These are phyloP conservation scores for Suillus sp. DNA, from an alignment of 768 basidiomycete genomes.

Conservation along the genomic window DNA sequence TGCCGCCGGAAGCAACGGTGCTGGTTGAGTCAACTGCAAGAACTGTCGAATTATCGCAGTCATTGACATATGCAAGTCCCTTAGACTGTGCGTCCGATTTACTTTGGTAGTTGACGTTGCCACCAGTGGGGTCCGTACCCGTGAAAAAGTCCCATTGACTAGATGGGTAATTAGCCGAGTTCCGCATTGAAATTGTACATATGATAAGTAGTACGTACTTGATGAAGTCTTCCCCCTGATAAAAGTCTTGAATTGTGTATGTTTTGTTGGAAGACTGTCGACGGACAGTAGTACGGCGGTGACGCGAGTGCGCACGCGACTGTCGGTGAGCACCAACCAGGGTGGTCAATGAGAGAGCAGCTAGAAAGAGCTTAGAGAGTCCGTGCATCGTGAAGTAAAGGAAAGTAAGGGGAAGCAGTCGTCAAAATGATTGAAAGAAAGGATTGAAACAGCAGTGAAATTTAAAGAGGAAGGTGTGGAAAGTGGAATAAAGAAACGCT, in stretches of 20 bases:
- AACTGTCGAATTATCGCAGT: constrained; percentile 52
- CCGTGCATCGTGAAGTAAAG: constrained; percentile 30
- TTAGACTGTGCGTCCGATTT: constrained; percentile 48
- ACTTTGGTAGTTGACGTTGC: constrained; percentile 62
- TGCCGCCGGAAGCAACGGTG: constrained; percentile 47
- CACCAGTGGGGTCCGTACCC: constrained; percentile 66
- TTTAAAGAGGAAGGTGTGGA: not conserved
- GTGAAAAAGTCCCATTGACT: constrained; percentile 74
- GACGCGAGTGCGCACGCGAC: constrained; percentile 29
- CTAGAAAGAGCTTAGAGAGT: constrained; percentile 36
- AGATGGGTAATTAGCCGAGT: constrained; percentile 13
- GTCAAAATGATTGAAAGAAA: constrained; percentile 5
- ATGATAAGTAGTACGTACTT: constrained; percentile 42
- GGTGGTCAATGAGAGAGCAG: constrained; percentile 36
- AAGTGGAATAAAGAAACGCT: constrained; percentile 2
- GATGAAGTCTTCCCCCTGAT: constrained; percentile 58
- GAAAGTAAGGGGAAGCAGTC: constrained; percentile 2
- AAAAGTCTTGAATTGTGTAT: constrained; percentile 42
- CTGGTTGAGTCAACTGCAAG: constrained; percentile 65
- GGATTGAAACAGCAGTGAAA: not conserved
- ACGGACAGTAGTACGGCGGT: constrained; percentile 27
- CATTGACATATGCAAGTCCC: constrained; percentile 63
- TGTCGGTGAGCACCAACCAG: constrained; percentile 39
- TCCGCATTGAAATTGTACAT: not conserved
- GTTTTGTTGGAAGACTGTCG: constrained; percentile 24